phyloP scores from a whole-genome alignment of 2,329 filamentous ascomycete species.

The Metarhizium sp. region DNA sequence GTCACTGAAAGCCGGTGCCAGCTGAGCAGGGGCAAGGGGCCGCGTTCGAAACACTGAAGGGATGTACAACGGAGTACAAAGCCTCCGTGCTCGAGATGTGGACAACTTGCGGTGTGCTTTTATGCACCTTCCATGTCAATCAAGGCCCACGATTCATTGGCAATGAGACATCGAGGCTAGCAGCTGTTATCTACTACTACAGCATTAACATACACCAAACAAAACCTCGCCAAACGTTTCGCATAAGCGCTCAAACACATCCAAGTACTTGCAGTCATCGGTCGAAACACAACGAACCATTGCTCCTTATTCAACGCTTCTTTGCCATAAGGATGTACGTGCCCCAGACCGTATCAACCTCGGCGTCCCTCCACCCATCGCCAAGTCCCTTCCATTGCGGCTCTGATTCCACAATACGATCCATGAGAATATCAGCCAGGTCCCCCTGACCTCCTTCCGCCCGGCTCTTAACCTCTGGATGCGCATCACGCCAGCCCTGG shows the following conservation, averaged over 20 bases:
- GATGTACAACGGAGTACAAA: not conserved
- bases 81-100: not conserved
- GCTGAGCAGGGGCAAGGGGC: not conserved
- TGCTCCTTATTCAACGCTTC: conserved; percentile 16
- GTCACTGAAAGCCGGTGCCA: too few relatives aligned
- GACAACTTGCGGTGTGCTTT: not conserved
- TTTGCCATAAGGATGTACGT: conserved; percentile 49
- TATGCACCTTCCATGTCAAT: not conserved
- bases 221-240: too few relatives aligned
- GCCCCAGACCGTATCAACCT: conserved; percentile 52
- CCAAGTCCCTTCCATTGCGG: conserved; percentile 40
- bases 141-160: not conserved
- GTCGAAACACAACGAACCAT: not conserved
- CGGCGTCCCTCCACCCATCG: conserved; percentile 40
- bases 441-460: conserved; percentile 49
- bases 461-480: conserved; percentile 39
- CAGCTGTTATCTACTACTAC: too few relatives aligned
- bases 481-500: conserved; percentile 46
- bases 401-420: conserved; percentile 44
- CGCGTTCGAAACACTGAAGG: not conserved
- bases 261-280: too few relatives aligned
- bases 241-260: too few relatives aligned
- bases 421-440: conserved; percentile 53
- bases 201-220: too few relatives aligned
- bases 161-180: not conserved